These are phyloP conservation scores for Gamarada debralockiae DNA, from an alignment of 495 filamentous ascomycete genomes.

Conservation along the genomic window DNA sequence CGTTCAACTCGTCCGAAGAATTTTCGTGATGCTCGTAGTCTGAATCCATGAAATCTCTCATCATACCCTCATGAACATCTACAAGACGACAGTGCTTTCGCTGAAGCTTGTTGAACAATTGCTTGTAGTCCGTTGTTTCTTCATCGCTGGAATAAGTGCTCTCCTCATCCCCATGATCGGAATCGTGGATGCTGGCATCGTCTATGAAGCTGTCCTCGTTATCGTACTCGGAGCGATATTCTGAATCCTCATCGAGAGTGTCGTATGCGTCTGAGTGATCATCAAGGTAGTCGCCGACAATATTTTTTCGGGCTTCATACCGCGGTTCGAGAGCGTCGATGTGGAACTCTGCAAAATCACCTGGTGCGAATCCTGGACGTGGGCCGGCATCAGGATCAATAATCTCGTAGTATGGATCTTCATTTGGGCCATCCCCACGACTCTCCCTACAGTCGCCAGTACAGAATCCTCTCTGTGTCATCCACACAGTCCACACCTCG, in stretches of 20 bases:
- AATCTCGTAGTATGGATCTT: slow-evolving; percentile 18
- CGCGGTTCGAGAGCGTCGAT: neutral
- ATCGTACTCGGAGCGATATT: slow-evolving; percentile 13
- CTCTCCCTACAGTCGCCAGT: slow-evolving; percentile 1
- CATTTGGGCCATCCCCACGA: neutral
- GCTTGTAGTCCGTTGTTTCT: slow-evolving; percentile 20
- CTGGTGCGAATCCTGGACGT: slow-evolving; percentile 1
- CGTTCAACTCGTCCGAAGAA: neutral
- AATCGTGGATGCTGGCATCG: slow-evolving; percentile 6
- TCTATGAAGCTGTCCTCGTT: slow-evolving; percentile 23
- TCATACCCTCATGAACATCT: slow-evolving; percentile 2
- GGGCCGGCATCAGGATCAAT: neutral
- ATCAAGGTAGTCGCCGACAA: slow-evolving; percentile 18
- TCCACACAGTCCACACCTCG: slow-evolving; percentile 7
- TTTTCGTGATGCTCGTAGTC: slow-evolving; percentile 7
- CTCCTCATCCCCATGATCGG: slow-evolving; percentile 6
- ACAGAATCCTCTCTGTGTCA: slow-evolving; percentile 8
- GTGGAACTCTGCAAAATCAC: slow-evolving; percentile 4
- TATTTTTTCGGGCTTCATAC: neutral
- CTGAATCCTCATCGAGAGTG: slow-evolving; percentile 11
- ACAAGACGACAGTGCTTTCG: neutral
- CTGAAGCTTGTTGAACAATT: slow-evolving; percentile 7
- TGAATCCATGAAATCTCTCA: slow-evolving; percentile 1
- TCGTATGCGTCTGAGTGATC: slow-evolving; percentile 22
- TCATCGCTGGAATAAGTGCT: slow-evolving; percentile 11